phyloP scores from a whole-genome alignment of 768 basidiomycete genomes.

The Inosperma sp. region DNA sequence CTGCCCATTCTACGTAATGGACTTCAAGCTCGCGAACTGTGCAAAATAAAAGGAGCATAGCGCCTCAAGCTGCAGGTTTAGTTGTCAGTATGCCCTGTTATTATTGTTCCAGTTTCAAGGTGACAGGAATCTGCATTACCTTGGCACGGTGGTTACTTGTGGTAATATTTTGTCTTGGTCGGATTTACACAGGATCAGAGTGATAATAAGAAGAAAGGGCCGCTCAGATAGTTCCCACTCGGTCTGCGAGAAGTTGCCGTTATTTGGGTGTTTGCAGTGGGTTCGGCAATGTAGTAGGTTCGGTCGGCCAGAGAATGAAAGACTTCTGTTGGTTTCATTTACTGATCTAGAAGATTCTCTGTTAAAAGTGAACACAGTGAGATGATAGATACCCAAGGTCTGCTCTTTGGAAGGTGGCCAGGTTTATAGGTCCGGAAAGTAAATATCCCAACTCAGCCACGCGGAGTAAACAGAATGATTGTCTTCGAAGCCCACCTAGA shows the following conservation, averaged over 20 bases:
- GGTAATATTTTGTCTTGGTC: conserved; percentile 27
- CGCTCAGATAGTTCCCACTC: conserved; percentile 76
- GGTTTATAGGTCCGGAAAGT: no score
- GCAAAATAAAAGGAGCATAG: conserved; percentile 55
- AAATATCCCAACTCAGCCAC: no score
- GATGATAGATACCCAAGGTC: conserved; percentile 11
- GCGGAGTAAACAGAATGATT: no score
- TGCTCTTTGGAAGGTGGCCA: no score
- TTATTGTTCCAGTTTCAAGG: neutral
- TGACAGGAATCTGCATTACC: conserved; percentile 33
- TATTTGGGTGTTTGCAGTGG: conserved; percentile 56
- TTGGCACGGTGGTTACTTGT: conserved; percentile 62
- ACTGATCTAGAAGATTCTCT: conserved; percentile 49
- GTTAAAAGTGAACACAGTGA: conserved; percentile 46
- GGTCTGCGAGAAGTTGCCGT: conserved; percentile 51
- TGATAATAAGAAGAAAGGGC: conserved; percentile 64
- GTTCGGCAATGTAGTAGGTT: conserved; percentile 74
- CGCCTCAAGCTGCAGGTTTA: conserved; percentile 56
- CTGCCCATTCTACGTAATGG: conserved; percentile 55
- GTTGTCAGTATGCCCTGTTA: neutral
- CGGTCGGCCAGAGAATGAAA: conserved; percentile 45
- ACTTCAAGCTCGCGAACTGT: conserved; percentile 31
- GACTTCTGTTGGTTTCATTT: conserved; percentile 45
- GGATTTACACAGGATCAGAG: neutral
- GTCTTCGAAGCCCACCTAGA: no score